Evolutionary conservation across 2,329 filamentous ascomycete genomes (phyloP).

Genomic region (Endothia cerciana): DNA sequence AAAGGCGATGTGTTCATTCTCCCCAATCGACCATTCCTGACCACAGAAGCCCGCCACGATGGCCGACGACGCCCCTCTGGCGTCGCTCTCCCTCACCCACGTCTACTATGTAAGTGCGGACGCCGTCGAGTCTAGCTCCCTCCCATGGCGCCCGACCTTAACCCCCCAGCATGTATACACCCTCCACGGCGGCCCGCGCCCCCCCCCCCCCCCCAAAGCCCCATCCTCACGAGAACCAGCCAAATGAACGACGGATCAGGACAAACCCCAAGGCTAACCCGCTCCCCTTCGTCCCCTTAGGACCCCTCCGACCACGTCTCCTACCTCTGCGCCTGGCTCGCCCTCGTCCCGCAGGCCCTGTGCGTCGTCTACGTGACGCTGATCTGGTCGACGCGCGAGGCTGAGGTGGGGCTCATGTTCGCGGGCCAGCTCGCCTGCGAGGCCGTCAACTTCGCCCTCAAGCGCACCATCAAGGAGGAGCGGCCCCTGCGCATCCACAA

Average conservation of each 20-base stretch:
- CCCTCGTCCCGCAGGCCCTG: conserved; percentile 88
- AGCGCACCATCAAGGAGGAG: conserved; percentile 90
- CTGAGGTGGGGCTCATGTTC: conserved; percentile 88
- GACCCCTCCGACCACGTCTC: conserved; percentile 85
- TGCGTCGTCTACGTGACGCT: conserved; percentile 89
- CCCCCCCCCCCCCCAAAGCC: conserved; percentile 2
- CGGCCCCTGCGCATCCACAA: conserved; percentile 78
- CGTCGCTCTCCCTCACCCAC: conserved; percentile 91
- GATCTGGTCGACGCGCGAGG: conserved; percentile 87
- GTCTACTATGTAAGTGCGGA: conserved; percentile 82
- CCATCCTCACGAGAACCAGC: no score
- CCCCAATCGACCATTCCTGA: not conserved
- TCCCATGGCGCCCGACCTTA: no score
- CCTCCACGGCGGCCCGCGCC: no score
- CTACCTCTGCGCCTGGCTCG: conserved; percentile 88
- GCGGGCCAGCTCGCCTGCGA: conserved; percentile 91
- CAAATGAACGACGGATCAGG: not conserved
- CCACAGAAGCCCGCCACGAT: conserved; percentile 33
- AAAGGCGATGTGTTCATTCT: conserved; percentile 18
- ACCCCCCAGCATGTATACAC: no score
- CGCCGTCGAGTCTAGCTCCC: no score
- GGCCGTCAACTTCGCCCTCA: conserved; percentile 84
- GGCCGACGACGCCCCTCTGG: conserved; percentile 63
- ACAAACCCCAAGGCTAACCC: conserved; percentile 15
- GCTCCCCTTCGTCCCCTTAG: conserved; percentile 47